Evolutionary conservation across 371 early-diverging fungal species (phyloP), one percentile per base, ranked within the genome.

Genomic region (Rhizopus microsporus): DNA sequence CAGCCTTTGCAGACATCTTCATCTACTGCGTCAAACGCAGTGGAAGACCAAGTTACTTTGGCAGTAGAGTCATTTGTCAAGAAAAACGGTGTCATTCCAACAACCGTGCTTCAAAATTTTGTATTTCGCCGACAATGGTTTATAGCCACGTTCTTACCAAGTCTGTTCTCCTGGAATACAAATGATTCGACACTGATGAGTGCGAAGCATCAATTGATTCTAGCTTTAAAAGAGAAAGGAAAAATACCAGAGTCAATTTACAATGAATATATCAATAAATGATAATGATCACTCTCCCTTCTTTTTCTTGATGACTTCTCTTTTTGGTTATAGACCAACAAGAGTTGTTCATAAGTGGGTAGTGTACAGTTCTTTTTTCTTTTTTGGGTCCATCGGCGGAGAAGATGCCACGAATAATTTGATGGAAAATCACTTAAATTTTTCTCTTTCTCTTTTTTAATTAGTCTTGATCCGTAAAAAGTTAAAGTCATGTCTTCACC

Each of bases 111-210:
- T 35, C 54, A 60, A 23, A 58, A 56, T 8, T 38, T 49, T 23
- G 60, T 68, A 15, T 68, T 68, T 31, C 57, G 51, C 8, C 45
- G 53, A 33, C 42, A 47, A 30, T 68, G 68, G 68, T 68, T 63
- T 23, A 32, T 40, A 2, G 34, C 54, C 3, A 69, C 70, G 3
- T 69, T 69, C 38, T 31, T 67, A 34, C 67, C 70, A 1, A 39
- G 52, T 3, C 34, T 69, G 16, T 47, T 69, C 15, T 35, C 44
- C 15, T 68, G 61, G 55, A 35, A 51, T 15, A 16, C 48, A 0
- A 5, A 42, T 32, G 33, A 57, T 35, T 6, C 52, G 4, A 15
- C 5, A 1, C 7, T 54, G 13, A 34, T 51, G 16, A 12, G 45
- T 2, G 63, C 59, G 3, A 62, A 54, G 33, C 32, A 57, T 33